Percentiles rank a stretch among this genome's conserved stretches.
Conservation (phyloP, 371 early-diverging fungal species). For the Mortierella sp. region DNA sequence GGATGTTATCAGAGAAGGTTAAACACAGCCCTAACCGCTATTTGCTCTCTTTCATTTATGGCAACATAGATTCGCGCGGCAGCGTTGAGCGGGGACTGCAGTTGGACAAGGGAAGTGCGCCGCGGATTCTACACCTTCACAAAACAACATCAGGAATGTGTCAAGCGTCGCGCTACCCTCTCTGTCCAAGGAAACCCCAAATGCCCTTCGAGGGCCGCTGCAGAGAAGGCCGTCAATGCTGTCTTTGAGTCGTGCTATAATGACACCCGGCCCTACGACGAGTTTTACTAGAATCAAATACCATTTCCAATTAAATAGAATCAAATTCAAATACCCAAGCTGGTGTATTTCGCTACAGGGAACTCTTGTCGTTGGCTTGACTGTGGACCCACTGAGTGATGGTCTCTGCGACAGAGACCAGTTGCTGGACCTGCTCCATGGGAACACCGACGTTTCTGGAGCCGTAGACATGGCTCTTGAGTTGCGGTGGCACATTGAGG, state of each 20-base stretch:
- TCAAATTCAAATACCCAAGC: neutral
- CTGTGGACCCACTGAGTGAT: slow-evolving; percentile 38
- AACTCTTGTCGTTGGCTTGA: slow-evolving; percentile 47
- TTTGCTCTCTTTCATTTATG: neutral
- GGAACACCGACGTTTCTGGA: slow-evolving; percentile 49
- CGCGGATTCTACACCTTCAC: slow-evolving; percentile 83
- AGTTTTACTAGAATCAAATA: slow-evolving; percentile 73
- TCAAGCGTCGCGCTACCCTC: slow-evolving; percentile 88
- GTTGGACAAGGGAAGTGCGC: slow-evolving; percentile 88
- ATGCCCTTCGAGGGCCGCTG: slow-evolving; percentile 81
- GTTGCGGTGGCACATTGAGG: slow-evolving; percentile 64
- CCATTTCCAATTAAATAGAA: slow-evolving; percentile 65
- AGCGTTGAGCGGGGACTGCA: slow-evolving; percentile 93
- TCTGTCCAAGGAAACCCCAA: slow-evolving; percentile 82
- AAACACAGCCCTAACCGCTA: neutral
- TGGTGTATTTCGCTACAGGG: slow-evolving; percentile 14
- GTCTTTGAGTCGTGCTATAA: slow-evolving; percentile 94
- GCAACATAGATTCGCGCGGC: slow-evolving; percentile 87
- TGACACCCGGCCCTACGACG: slow-evolving; percentile 95
- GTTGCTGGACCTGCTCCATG: slow-evolving; percentile 50
- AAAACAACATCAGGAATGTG: slow-evolving; percentile 95
- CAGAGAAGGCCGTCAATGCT: slow-evolving; percentile 88
- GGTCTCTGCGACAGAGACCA: slow-evolving; percentile 40
- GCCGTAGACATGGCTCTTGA: slow-evolving; percentile 64
- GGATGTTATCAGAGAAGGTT: neutral